Percentiles rank a stretch among this genome's conserved stretches.
These are phyloP conservation scores for Antitrichia curtipendula DNA, from an alignment of 225 moss, liverwort and hornwort species.

Conservation along the genomic window DNA sequence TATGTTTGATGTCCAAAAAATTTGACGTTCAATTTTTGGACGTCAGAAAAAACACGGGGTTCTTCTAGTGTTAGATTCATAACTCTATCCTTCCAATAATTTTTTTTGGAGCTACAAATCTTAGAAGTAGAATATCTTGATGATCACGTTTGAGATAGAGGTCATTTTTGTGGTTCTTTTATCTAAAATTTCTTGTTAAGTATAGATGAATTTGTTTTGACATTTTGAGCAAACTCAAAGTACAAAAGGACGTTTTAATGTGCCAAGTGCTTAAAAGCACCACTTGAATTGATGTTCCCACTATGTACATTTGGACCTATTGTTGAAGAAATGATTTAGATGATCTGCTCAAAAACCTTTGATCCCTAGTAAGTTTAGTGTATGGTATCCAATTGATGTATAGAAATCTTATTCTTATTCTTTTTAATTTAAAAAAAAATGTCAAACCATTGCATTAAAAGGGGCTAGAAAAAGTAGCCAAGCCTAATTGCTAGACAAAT, in stretches of 20 bases:
- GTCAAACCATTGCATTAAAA: too few relatives aligned
- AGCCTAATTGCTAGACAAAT: too few relatives aligned
- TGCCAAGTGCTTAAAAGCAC: rapidly evolving
- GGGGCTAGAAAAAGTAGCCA: too few relatives aligned
- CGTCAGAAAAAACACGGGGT: too few relatives aligned
- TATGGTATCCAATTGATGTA: neutral
- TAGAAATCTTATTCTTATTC: too few relatives aligned
- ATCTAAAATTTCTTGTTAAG: neutral
- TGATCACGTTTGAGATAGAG: rapidly evolving
- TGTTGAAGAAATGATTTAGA: neutral
- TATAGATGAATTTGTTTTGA: rapidly evolving
- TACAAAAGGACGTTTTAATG: too few relatives aligned
- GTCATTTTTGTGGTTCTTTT: rapidly evolving
- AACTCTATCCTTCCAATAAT: rapidly evolving
- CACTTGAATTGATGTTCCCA: rapidly evolving
- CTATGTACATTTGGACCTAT: rapidly evolving
- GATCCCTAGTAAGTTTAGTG: neutral
- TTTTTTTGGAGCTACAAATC: neutral
- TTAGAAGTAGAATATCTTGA: rapidly evolving
- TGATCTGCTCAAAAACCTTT: neutral
- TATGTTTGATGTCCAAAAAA: too few relatives aligned
- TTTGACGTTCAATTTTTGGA: too few relatives aligned
- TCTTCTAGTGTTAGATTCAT: too few relatives aligned
- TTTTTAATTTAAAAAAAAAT: too few relatives aligned
- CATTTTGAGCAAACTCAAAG: rapidly evolving